phyloP scores from a whole-genome alignment of 257 asterid genomes.

The Marsdenia floribunda region DNA sequence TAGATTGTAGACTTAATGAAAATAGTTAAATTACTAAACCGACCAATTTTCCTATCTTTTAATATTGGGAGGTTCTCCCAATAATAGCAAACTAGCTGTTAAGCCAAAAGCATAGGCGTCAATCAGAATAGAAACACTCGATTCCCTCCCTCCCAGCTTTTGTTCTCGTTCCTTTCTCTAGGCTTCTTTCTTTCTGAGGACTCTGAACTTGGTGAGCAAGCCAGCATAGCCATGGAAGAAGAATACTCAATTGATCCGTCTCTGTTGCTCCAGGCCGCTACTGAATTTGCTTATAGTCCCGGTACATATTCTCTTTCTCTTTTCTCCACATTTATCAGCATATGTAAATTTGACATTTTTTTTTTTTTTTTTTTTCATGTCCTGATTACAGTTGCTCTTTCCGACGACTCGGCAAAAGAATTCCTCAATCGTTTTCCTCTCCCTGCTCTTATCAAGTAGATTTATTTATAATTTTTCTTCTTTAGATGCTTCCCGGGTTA shows the following conservation, averaged over 20 bases:
- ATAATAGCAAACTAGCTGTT: too few relatives aligned
- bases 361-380: not conserved
- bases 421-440: conserved; percentile 79
- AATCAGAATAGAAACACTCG: not conserved
- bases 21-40: too few relatives aligned
- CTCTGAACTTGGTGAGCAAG: not conserved
- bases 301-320: conserved; percentile 29
- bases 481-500: not conserved
- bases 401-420: conserved; percentile 65
- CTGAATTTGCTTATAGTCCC: conserved; percentile 52
- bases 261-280: conserved; percentile 65
- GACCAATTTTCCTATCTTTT: too few relatives aligned
- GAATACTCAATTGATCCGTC: conserved; percentile 74
- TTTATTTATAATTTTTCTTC: not conserved
- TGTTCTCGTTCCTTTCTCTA: too few relatives aligned
- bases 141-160: not conserved
- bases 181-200: not conserved
- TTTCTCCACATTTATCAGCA: not conserved
- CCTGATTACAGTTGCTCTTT: conserved; percentile 50
- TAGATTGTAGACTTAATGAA: too few relatives aligned
- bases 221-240: conserved; percentile 46
- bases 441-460: conserved; percentile 63
- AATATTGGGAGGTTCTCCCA: too few relatives aligned
- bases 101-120: too few relatives aligned
- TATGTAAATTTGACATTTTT: not conserved